Evolutionary conservation across 129 eudicot genomes (phyloP).

Genomic region (Erigeron canadensis): DNA sequence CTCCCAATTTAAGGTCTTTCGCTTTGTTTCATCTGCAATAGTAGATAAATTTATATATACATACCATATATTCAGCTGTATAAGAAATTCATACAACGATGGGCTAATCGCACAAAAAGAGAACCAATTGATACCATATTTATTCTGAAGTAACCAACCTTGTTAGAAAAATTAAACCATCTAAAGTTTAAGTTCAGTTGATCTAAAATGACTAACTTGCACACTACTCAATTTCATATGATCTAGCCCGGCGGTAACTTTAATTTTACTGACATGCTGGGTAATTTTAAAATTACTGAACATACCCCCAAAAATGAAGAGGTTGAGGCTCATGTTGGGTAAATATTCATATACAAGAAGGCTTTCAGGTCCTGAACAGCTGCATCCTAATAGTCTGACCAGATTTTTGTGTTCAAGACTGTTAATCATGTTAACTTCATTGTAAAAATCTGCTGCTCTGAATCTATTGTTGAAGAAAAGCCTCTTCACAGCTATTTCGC

Average conservation of each 20-base stretch:
- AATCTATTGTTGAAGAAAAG: slow-evolving; percentile 78
- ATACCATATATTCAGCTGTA: too few relatives aligned
- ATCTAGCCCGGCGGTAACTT: too few relatives aligned
- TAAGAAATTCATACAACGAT: too few relatives aligned
- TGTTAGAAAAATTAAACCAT: too few relatives aligned
- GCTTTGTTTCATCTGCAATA: slow-evolving; percentile 51
- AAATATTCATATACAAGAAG: slow-evolving; percentile 79
- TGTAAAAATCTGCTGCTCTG: slow-evolving; percentile 86
- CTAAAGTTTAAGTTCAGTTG: too few relatives aligned
- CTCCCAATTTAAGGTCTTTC: slow-evolving; percentile 74
- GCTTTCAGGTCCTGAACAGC: slow-evolving; percentile 80
- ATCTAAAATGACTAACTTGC: too few relatives aligned
- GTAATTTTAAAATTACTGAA: too few relatives aligned
- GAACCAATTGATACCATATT: too few relatives aligned
- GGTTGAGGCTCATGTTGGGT: slow-evolving; percentile 74
- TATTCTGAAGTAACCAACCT: too few relatives aligned
- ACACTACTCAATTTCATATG: too few relatives aligned
- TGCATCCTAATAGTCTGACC: slow-evolving; percentile 80
- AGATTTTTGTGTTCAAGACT: slow-evolving; percentile 77
- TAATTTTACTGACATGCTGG: too few relatives aligned
- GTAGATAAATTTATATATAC: background rate
- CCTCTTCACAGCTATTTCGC: slow-evolving; percentile 94
- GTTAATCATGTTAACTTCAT: slow-evolving; percentile 76
- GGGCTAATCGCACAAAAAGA: too few relatives aligned
- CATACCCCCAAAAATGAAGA: slow-evolving; percentile 48